phyloP scores from a whole-genome alignment of 2,329 filamentous ascomycete genomes.

The Aphanocladium album region DNA sequence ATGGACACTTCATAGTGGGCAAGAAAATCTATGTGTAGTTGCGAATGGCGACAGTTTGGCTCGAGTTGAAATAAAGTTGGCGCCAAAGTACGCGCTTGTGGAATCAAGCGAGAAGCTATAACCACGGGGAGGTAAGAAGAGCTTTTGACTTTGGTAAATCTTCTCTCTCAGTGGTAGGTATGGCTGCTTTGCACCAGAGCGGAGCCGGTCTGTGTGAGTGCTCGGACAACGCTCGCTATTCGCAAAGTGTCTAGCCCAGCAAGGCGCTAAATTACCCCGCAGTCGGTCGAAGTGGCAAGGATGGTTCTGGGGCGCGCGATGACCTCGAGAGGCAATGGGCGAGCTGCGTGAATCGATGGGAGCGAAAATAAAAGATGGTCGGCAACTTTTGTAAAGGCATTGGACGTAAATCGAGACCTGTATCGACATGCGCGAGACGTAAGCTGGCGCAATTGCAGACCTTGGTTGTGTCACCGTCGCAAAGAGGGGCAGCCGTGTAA shows the following conservation, averaged over 20 bases:
- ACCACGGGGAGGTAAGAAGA: no score
- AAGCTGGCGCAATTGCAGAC: slow-evolving; percentile 3
- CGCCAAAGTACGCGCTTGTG: no score
- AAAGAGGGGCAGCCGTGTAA: not conserved
- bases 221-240: slow-evolving; percentile 4
- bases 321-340: not conserved
- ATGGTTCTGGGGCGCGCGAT: not conserved
- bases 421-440: not conserved
- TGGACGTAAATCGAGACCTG: not conserved
- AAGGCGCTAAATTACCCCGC: slow-evolving; percentile 4
- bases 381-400: not conserved
- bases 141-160: no score
- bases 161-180: no score
- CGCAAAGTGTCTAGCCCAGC: not conserved
- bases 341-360: not conserved
- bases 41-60: no score
- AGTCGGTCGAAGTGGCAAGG: not conserved
- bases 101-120: no score
- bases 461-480: not conserved
- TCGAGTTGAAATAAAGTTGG: no score
- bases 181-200: not conserved
- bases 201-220: not conserved
- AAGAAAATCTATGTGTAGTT: no score
- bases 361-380: not conserved
- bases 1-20: no score